Evolutionary conservation across 1,139 yeast species (phyloP).

Genomic region (Yamadazyma mexicana): DNA sequence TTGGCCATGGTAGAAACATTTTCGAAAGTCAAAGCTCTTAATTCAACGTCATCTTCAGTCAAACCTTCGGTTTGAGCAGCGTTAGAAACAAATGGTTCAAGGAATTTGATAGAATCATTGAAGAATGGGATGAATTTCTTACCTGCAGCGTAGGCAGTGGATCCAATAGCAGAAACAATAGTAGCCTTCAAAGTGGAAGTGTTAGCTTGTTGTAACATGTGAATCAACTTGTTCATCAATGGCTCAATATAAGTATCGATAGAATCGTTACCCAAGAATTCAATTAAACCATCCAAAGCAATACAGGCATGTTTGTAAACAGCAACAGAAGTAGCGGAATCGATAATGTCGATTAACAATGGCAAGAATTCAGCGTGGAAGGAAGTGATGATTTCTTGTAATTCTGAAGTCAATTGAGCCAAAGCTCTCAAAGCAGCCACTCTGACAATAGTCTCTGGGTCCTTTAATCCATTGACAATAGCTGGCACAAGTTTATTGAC

Average conservation of each 20-base stretch:
- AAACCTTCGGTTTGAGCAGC: slow-evolving; percentile 67
- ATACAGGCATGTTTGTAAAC: slow-evolving; percentile 89
- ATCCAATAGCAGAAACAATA: slow-evolving; percentile 94
- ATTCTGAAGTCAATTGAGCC: slow-evolving; percentile 75
- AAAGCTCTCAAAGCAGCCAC: slow-evolving; percentile 86
- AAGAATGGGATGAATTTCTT: slow-evolving; percentile 84
- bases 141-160: slow-evolving; percentile 95
- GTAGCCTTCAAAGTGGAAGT: slow-evolving; percentile 76
- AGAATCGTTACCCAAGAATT: slow-evolving; percentile 86
- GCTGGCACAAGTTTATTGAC: slow-evolving; percentile 72
- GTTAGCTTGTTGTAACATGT: slow-evolving; percentile 70
- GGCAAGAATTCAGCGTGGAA: slow-evolving; percentile 84
- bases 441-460: slow-evolving; percentile 73
- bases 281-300: slow-evolving; percentile 89
- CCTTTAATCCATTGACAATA: slow-evolving; percentile 75
- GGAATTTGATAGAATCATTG: slow-evolving; percentile 71
- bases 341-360: slow-evolving; percentile 82
- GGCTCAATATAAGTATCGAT: slow-evolving; percentile 81
- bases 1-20: slow-evolving; percentile 93
- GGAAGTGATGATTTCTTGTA: slow-evolving; percentile 81
- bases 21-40: slow-evolving; percentile 90
- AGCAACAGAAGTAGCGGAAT: slow-evolving; percentile 77
- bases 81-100: slow-evolving; percentile 75
- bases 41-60: slow-evolving; percentile 77
- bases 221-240: slow-evolving; percentile 84